Evolutionary conservation across 495 filamentous ascomycete genomes (phyloP).

Genomic region (Hypoxylon fuscum): DNA sequence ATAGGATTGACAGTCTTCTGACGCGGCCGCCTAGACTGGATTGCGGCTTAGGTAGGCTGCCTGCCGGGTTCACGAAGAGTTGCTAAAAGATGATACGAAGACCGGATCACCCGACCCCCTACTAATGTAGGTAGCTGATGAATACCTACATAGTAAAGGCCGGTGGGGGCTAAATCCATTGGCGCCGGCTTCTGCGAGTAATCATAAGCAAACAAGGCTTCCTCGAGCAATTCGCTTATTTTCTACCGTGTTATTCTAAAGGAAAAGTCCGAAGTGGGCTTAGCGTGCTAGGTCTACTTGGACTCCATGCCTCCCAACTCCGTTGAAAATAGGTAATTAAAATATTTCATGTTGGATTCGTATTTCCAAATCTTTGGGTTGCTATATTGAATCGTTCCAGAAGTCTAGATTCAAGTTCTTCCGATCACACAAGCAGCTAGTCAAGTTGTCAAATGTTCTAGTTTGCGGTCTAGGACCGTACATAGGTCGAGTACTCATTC

Average conservation of each 20-base stretch:
- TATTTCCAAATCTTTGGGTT: too few species aligned
- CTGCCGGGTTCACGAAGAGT: conserved; percentile 15
- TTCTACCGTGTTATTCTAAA: conserved; percentile 10
- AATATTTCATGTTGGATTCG: too few species aligned
- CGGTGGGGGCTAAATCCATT: conserved; percentile 4
- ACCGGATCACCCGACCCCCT: conserved; percentile 36
- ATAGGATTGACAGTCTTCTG: conserved; percentile 15
- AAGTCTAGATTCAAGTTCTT: too few species aligned
- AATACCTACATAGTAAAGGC: too few species aligned
- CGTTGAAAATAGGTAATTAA: too few species aligned
- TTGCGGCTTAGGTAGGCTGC: conserved; percentile 25
- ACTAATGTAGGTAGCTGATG: conserved; percentile 35
- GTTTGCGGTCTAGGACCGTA: conserved; percentile 21
- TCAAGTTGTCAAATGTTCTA: conserved; percentile 3
- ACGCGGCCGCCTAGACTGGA: background rate
- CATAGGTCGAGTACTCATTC: conserved; percentile 8
- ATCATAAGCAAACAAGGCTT: conserved; percentile 29
- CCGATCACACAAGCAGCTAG: too few species aligned
- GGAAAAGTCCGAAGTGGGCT: conserved; percentile 11
- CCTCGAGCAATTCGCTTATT: conserved; percentile 12
- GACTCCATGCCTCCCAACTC: conserved; percentile 5
- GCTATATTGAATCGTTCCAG: too few species aligned
- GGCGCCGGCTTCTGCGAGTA: conserved; percentile 24
- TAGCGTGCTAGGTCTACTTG: conserved; percentile 4
- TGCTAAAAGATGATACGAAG: conserved; percentile 10